Evolutionary conservation across 768 basidiomycete genomes (phyloP).

Genomic region (Cystofilobasidium capitatum): DNA sequence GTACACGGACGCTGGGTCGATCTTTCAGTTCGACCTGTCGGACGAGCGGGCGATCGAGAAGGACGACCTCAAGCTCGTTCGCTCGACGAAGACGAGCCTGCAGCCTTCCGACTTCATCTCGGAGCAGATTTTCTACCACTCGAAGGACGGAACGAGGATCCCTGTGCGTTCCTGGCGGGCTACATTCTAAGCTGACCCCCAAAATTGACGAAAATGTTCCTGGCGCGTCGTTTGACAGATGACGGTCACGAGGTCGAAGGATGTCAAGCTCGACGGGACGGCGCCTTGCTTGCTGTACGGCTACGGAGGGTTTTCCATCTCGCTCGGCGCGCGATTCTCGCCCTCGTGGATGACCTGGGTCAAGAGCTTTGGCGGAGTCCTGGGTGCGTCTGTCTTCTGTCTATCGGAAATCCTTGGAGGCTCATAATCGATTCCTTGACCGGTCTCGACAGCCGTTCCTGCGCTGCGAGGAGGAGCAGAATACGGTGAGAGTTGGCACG

Average conservation of each 20-base stretch:
- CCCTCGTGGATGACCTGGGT: slow-evolving; percentile 58
- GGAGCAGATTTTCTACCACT: slow-evolving; percentile 45
- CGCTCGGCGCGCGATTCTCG: background rate
- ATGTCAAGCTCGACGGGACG: slow-evolving; percentile 59
- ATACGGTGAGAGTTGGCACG: slow-evolving; percentile 79
- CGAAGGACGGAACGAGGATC: slow-evolving; percentile 52
- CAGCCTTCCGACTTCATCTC: slow-evolving; percentile 58
- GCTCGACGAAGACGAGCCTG: slow-evolving; percentile 54
- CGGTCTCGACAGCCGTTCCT: background rate
- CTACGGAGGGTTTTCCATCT: slow-evolving; percentile 59
- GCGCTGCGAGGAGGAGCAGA: slow-evolving; percentile 25
- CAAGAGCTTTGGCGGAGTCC: slow-evolving; percentile 57
- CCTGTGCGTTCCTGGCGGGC: slow-evolving; percentile 39
- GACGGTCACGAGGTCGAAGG: slow-evolving; percentile 71
- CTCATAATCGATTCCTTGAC: background rate
- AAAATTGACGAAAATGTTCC: background rate
- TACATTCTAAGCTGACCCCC: background rate
- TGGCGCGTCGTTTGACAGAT: slow-evolving; percentile 40
- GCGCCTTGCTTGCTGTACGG: slow-evolving; percentile 71
- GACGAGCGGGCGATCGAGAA: slow-evolving; percentile 30
- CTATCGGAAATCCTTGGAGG: slow-evolving; percentile 21
- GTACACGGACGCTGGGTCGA: slow-evolving; percentile 59
- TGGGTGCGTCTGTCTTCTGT: slow-evolving; percentile 45
- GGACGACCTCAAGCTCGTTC: slow-evolving; percentile 49
- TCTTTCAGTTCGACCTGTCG: slow-evolving; percentile 55